Conservation (phyloP, 148 eudicot genomes). For the Camellia sinensis region DNA sequence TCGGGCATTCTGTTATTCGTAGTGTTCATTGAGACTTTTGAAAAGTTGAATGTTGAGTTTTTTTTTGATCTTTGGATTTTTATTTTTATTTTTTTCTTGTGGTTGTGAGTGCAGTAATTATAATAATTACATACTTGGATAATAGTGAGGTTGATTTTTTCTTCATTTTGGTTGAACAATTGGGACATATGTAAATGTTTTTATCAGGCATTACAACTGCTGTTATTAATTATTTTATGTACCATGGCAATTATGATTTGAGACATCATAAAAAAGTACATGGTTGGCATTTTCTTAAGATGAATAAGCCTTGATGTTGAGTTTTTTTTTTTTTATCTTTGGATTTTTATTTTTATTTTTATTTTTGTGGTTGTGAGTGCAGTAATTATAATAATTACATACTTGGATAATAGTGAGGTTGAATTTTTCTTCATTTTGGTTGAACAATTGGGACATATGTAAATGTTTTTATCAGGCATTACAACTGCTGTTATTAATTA, state of each 20-base stretch:
- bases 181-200: background rate
- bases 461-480: background rate
- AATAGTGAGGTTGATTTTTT: background rate
- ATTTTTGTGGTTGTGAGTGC: background rate
- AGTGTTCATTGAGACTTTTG: background rate
- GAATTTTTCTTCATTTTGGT: background rate
- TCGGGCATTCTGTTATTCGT: background rate
- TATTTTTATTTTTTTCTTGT: background rate
- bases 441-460: background rate
- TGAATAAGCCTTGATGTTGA: conserved; percentile 6
- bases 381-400: background rate
- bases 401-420: background rate
- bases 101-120: background rate
- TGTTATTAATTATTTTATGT: background rate
- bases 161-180: background rate
- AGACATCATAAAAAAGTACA: conserved; percentile 2
- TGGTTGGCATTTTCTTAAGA: background rate
- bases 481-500: background rate
- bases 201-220: background rate
- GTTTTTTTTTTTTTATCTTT: background rate
- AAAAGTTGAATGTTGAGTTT: background rate
- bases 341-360: background rate
- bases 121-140: background rate
- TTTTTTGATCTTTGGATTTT: background rate
- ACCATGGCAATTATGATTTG: background rate